Evolutionary conservation across 805 yeast species (phyloP).

Genomic region (Candida pseudoglaebosa): DNA sequence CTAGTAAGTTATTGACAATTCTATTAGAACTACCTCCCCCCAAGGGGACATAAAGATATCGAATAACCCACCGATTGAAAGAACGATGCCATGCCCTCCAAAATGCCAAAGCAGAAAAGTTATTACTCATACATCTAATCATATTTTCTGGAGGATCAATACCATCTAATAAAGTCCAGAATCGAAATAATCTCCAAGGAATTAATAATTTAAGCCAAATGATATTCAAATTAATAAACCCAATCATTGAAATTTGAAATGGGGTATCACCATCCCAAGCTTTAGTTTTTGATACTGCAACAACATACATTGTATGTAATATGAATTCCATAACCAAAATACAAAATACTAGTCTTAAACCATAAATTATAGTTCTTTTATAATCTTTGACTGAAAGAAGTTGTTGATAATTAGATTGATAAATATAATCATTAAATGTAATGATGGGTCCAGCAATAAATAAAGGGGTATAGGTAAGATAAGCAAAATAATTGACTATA

Average conservation of each 20-base stretch:
- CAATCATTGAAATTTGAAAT: constrained; percentile 92
- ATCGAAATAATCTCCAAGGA: constrained; percentile 93
- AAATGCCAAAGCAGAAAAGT: constrained; percentile 88
- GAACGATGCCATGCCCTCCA: constrained; percentile 99
- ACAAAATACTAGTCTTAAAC: constrained; percentile 65
- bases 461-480: constrained; percentile 79
- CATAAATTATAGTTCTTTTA: constrained; percentile 56
- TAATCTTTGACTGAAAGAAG: constrained; percentile 53
- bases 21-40: constrained; percentile 76
- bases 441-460: constrained; percentile 94
- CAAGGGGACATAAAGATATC: constrained; percentile 86
- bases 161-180: constrained; percentile 90
- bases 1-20: constrained; percentile 72
- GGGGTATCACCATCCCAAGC: constrained; percentile 92
- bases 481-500: constrained; percentile 66
- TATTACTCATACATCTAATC: constrained; percentile 94
- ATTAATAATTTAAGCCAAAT: constrained; percentile 90
- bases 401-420: constrained; percentile 57
- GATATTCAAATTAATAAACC: constrained; percentile 81
- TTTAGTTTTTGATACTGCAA: constrained; percentile 82
- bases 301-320: constrained; percentile 86
- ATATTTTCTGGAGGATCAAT: constrained; percentile 97
- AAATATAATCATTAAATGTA: constrained; percentile 85
- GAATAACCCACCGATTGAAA: constrained; percentile 81
- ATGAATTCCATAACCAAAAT: constrained; percentile 84